A percentile compares a stretch with the other conserved stretches of the same genome.
Conservation (phyloP, 177 flowering plant species). For the Vitis hybrid region DNA sequence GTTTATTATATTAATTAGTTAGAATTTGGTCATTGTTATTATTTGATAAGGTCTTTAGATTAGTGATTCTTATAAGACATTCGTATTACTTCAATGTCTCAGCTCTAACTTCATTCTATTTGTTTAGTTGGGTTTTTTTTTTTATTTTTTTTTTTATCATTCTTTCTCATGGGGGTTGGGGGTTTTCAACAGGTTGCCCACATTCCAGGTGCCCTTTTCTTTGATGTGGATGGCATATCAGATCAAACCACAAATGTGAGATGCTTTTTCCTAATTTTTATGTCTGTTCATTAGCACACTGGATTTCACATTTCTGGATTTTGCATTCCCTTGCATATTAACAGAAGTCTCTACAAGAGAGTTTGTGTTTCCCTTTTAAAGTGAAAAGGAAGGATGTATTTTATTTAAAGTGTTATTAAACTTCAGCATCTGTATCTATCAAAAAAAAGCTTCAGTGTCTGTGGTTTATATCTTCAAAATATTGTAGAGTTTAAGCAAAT, state of each 20-base stretch:
- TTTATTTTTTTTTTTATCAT: not conserved
- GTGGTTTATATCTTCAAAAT: no score
- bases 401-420: no score
- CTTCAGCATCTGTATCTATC: no score
- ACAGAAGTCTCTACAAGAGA: no score
- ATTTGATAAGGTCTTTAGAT: no score
- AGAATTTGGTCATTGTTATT: not conserved
- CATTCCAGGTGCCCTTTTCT: conserved; percentile 98
- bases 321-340: no score
- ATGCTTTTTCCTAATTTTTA: conserved; percentile 9
- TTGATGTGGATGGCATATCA: conserved; percentile 93
- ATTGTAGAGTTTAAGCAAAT: no score
- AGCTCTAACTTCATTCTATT: not conserved
- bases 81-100: not conserved
- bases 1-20: no score
- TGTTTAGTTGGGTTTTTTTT: not conserved
- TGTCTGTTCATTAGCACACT: not conserved
- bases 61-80: not conserved
- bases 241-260: conserved; percentile 82
- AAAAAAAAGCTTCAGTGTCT: no score
- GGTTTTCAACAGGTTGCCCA: conserved; percentile 74
- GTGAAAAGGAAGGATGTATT: no score
- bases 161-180: not conserved
- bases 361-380: no score
- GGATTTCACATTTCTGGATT: not conserved